Base-by-base conservation (phyloP, 1,139 yeast species). In the Pichia terricola region DNA sequence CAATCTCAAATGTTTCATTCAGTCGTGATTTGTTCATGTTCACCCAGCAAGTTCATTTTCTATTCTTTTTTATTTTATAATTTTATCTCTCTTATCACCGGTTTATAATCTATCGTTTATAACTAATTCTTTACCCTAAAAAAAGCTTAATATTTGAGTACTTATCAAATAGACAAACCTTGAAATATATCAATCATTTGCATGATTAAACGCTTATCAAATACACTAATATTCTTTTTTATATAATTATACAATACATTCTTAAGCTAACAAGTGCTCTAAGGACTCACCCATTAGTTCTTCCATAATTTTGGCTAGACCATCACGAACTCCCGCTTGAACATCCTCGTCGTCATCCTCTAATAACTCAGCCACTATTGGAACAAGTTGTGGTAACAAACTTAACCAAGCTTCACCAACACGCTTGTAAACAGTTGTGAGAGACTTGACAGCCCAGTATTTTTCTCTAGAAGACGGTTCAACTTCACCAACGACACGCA, bases 291-390 rank as follows among this genome's bases (percentile, higher is more conserved):
- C 98, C 53, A 94, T 72, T 26, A 88, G 95, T 47, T 77, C 81
- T 62, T 91, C 98, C 48, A 91, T 82, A 9, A 85, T 96, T 56
- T 86, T 84, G 4, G 89, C 95, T 53, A 91, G 73, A n/a, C 95
- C 95, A 39, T 81, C 75, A 67, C 96, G 82, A 4, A 88, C 96
- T 63, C 87, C 96, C 60, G 78, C 63, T 64, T 91, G 98, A 31
- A 94, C 96, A 40, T 75, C 78, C 63, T 94, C 98, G 52, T 89
- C 94, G 50, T 91, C 97, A 61, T 89, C 97, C 61, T 91, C 98
- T 51, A 91, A 72, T 49, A 94, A 69, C 65, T 91, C 99, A 5
- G 97, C 96, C 62, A 91, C 86, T 51, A 87, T 75, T 37, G 99
- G 99, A 50, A 94, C 95, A 56, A 91, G 73, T 58, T 91, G 96